phyloP scores from a whole-genome alignment of 305 asterid species.

The Fraxinus sp. region DNA sequence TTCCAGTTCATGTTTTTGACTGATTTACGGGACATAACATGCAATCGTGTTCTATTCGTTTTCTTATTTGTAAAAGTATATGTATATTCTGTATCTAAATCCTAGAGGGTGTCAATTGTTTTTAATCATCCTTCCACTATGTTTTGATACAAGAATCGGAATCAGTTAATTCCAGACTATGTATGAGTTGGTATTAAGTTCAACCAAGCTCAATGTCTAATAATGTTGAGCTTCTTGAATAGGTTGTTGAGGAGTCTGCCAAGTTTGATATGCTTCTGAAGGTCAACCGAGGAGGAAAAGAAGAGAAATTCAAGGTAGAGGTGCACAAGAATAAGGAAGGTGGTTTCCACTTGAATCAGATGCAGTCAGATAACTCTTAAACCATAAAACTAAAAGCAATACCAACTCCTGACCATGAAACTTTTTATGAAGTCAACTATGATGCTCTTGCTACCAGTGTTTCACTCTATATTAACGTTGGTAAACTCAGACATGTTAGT shows the following conservation, averaged over 20 bases:
- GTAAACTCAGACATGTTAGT: neutral
- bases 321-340: constrained; percentile 72
- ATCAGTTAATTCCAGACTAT: neutral
- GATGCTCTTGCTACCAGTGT: neutral
- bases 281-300: constrained; percentile 69
- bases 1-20: neutral
- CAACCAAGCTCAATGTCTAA: neutral
- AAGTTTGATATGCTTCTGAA: constrained; percentile 79
- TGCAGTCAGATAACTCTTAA: constrained; percentile 48
- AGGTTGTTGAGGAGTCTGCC: constrained; percentile 59
- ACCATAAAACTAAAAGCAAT: constrained; percentile 9
- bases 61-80: neutral
- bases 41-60: neutral
- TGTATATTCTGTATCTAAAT: neutral
- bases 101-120: neutral
- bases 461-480: neutral
- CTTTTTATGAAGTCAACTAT: neutral
- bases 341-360: constrained; percentile 58
- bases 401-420: neutral
- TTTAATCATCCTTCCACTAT: neutral
- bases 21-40: neutral
- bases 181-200: neutral
- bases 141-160: neutral
- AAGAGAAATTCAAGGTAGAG: constrained; percentile 77
- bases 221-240: constrained; percentile 3